phyloP scores from a whole-genome alignment of 352 stramenopile species.

The Phytophthora fragariaefolia region DNA sequence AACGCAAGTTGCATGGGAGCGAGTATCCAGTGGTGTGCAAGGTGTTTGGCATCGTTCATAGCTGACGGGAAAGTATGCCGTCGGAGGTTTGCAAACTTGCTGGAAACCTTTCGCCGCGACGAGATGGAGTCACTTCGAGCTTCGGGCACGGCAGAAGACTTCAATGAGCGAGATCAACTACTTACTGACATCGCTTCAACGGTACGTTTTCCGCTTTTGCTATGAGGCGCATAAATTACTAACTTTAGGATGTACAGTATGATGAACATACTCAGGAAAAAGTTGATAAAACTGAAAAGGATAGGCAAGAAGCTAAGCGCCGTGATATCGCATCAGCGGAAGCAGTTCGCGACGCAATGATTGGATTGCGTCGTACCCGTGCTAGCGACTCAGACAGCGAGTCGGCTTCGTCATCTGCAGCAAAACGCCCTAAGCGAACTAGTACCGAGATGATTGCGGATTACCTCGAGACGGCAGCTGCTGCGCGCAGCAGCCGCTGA shows the following conservation, averaged over 20 bases:
- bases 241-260: background rate
- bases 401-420: background rate
- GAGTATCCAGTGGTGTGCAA: background rate
- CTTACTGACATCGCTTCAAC: background rate
- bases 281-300: slow-evolving; percentile 12
- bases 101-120: slow-evolving; percentile 4
- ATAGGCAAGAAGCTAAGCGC: slow-evolving; percentile 4
- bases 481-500: background rate
- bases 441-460: slow-evolving; percentile 1
- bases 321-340: slow-evolving; percentile 6
- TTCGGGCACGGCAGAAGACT: slow-evolving; percentile 7
- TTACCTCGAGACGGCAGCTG: slow-evolving; percentile 4
- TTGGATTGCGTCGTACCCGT: slow-evolving; percentile 1
- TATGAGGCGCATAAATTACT: background rate
- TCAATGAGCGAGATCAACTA: slow-evolving; percentile 6
- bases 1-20: background rate
- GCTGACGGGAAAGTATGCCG: slow-evolving; percentile 1
- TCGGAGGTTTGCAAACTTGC: background rate
- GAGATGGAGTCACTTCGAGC: slow-evolving; percentile 10
- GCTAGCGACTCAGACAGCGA: background rate
- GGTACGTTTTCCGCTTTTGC: background rate
- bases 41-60: background rate
- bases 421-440: slow-evolving; percentile 5
- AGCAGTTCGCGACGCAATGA: slow-evolving; percentile 8
- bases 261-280: slow-evolving; percentile 9